Percentiles rank a stretch among this genome's conserved stretches.
These are phyloP conservation scores for Polyporus arcularius DNA, from an alignment of 768 basidiomycete species.

Conservation along the genomic window DNA sequence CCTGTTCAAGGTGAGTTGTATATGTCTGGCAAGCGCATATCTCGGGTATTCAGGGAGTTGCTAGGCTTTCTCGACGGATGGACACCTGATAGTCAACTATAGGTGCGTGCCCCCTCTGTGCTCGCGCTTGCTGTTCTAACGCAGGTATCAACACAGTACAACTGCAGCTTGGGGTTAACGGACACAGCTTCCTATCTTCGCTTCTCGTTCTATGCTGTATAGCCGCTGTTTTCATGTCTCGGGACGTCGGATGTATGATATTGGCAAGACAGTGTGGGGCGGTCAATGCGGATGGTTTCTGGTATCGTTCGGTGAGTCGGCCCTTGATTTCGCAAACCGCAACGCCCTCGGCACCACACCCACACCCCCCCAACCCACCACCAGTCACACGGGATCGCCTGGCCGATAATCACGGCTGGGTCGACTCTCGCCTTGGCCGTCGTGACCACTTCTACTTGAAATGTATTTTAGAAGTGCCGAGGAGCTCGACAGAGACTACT, in stretches of 20 bases:
- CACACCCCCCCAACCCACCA: too few relatives aligned
- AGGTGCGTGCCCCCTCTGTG: conserved; percentile 38
- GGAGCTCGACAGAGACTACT: too few relatives aligned
- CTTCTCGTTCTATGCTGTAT: background rate
- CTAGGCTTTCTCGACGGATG: conserved; percentile 62
- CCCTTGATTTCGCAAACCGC: too few relatives aligned
- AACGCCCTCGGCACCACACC: too few relatives aligned
- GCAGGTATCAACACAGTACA: conserved; percentile 38
- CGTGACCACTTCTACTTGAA: too few relatives aligned
- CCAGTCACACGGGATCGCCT: too few relatives aligned
- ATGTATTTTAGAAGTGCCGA: too few relatives aligned
- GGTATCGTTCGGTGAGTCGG: too few relatives aligned
- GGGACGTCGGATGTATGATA: background rate
- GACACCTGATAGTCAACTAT: conserved; percentile 69
- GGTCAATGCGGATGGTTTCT: too few relatives aligned
- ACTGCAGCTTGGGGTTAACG: conserved; percentile 58
- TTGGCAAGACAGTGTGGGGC: too few relatives aligned
- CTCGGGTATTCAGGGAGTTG: background rate
- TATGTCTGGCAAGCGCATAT: background rate
- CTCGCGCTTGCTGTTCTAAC: background rate
- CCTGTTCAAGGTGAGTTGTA: conserved; percentile 55
- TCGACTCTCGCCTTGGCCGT: too few relatives aligned
- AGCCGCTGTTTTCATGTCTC: background rate
- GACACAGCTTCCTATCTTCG: background rate
- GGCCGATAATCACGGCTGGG: too few relatives aligned